These are phyloP conservation scores for Fraxinus americana DNA, from an alignment of 257 asterid species.

Conservation along the genomic window DNA sequence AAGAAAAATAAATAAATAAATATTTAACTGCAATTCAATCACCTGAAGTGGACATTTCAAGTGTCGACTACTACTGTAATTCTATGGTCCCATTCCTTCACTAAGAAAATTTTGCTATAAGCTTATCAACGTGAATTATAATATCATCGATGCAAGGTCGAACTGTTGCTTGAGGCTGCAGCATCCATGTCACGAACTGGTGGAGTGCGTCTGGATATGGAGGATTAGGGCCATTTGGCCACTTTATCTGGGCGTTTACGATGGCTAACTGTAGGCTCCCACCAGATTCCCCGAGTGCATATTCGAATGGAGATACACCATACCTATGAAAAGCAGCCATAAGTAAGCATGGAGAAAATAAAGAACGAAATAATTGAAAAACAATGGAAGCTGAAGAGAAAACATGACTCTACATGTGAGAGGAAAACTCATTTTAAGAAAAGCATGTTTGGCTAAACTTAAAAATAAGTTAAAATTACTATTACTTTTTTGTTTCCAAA, in stretches of 20 bases:
- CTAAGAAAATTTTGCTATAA: slow-evolving; percentile 70
- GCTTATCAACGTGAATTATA: slow-evolving; percentile 85
- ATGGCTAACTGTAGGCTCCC: slow-evolving; percentile 95
- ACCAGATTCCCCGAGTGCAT: slow-evolving; percentile 93
- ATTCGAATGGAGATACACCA: slow-evolving; percentile 93
- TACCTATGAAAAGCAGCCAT: slow-evolving; percentile 58
- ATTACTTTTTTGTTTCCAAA: not conserved
- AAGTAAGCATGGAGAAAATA: not conserved
- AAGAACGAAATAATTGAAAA: not conserved
- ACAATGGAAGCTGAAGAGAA: not conserved
- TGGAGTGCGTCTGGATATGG: slow-evolving; percentile 92
- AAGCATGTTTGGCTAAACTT: not conserved
- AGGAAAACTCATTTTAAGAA: too few species aligned
- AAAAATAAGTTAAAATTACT: not conserved
- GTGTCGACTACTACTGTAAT: slow-evolving; percentile 14
- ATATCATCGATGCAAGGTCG: slow-evolving; percentile 87
- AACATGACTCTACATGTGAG: not conserved
- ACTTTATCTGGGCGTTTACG: slow-evolving; percentile 87
- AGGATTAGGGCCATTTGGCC: slow-evolving; percentile 89
- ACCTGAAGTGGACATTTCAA: not conserved
- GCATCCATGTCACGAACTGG: slow-evolving; percentile 98
- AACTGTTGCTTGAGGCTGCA: slow-evolving; percentile 91
- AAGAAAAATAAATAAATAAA: not conserved
- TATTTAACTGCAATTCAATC: slow-evolving; percentile 22
- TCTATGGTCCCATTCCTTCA: slow-evolving; percentile 31